Conservation (phyloP, 192 early-diverging fungal species). For the Obelidium mucronatum region DNA sequence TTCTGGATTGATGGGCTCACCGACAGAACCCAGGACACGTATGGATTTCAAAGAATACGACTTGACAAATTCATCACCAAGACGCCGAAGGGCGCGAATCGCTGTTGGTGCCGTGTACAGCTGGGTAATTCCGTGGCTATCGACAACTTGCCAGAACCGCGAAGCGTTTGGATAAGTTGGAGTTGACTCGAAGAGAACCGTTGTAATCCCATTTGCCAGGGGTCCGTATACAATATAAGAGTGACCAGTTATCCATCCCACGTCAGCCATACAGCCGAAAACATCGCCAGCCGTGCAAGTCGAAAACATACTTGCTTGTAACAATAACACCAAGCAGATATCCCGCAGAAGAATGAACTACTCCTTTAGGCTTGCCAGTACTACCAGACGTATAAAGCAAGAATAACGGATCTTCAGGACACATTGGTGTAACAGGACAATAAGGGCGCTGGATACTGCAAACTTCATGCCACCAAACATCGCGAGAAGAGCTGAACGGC, state of each 20-base stretch:
- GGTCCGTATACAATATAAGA: slow-evolving; percentile 95
- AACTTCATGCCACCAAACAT: slow-evolving; percentile 97
- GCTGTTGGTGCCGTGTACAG: slow-evolving; percentile 99
- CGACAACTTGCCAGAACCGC: slow-evolving; percentile 69
- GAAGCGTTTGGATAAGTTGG: slow-evolving; percentile 87
- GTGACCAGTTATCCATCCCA: slow-evolving; percentile 77
- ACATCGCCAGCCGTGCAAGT: slow-evolving; percentile 87
- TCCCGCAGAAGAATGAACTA: slow-evolving; percentile 81
- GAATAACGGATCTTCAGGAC: slow-evolving; percentile 94
- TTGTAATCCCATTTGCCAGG: slow-evolving; percentile 83
- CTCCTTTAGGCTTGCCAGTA: slow-evolving; percentile 90
- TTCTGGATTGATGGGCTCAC: slow-evolving; percentile 97
- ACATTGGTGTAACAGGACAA: slow-evolving; percentile 84
- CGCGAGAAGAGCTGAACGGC: slow-evolving; percentile 75
- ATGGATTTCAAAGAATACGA: slow-evolving; percentile 81
- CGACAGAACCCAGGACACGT: slow-evolving; percentile 91
- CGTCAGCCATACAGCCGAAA: slow-evolving; percentile 94
- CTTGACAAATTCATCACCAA: slow-evolving; percentile 80
- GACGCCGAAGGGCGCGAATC: slow-evolving; percentile 90
- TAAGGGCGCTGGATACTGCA: slow-evolving; percentile 79
- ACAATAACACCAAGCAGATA: slow-evolving; percentile 86
- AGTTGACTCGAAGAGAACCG: slow-evolving; percentile 91
- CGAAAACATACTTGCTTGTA: slow-evolving; percentile 93
- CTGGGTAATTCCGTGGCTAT: slow-evolving; percentile 91
- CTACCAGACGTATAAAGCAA: slow-evolving; percentile 83